A percentile compares a stretch with the other conserved stretches of the same genome.
These are phyloP conservation scores for Allium fistulosum DNA, from an alignment of 106 monocot species.

Conservation along the genomic window DNA sequence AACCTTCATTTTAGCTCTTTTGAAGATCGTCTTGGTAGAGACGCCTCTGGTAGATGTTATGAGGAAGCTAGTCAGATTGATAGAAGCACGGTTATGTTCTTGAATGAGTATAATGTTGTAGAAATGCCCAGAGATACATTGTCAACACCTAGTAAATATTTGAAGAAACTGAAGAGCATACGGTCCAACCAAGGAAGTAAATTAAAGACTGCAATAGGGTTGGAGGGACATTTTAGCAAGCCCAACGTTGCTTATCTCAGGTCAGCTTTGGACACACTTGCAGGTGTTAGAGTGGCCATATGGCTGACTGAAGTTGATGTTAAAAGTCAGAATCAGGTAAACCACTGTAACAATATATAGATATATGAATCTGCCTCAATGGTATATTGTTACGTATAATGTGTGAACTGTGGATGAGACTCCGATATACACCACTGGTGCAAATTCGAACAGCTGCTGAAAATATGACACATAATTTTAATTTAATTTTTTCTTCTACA, in stretches of 20 bases:
- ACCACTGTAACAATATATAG: no score
- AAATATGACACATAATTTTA: no score
- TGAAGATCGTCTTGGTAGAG: no score
- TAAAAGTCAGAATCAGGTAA: no score
- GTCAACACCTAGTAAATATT: conserved; percentile 30
- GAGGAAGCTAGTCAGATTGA: conserved; percentile 27
- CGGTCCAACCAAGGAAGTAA: background rate
- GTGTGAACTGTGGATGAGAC: no score
- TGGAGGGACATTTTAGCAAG: conserved; percentile 51
- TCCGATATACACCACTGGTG: no score
- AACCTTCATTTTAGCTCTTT: no score
- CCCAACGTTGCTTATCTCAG: conserved; percentile 63
- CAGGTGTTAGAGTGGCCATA: conserved; percentile 23
- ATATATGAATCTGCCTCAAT: no score
- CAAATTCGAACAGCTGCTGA: no score
- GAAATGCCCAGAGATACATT: conserved; percentile 30
- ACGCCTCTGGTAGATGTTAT: conserved; percentile 4
- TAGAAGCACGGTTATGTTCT: conserved; percentile 29
- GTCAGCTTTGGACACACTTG: conserved; percentile 49
- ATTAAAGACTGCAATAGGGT: conserved; percentile 38
- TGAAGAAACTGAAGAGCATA: conserved; percentile 41
- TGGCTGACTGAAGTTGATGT: conserved; percentile 81
- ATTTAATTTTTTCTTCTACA: no score
- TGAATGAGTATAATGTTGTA: conserved; percentile 82
- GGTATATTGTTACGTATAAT: no score